Conservation (phyloP, 495 filamentous ascomycete species). For the Trichoderma gamsii region DNA sequence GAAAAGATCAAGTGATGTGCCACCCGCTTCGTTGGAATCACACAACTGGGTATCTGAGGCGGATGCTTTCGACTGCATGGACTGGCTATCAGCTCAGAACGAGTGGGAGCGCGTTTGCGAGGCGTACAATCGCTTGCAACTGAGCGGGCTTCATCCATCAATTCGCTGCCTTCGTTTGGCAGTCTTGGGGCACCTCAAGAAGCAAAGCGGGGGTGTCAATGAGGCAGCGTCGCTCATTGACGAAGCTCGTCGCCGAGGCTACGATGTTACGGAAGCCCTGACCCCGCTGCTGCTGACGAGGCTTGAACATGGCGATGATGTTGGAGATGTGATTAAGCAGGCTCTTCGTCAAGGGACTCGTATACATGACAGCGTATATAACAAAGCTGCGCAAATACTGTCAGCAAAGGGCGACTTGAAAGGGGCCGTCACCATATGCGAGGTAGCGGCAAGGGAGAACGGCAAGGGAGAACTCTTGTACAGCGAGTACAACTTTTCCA, state of each 20-base stretch:
- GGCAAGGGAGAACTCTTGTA: constrained; percentile 10
- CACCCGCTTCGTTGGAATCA: background rate
- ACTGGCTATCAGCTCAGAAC: background rate
- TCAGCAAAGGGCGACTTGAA: constrained; percentile 12
- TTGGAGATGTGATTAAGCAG: background rate
- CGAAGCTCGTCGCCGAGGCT: background rate
- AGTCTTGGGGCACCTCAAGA: background rate
- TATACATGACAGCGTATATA: constrained; percentile 15
- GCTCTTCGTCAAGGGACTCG: background rate
- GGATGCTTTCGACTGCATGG: constrained; percentile 6
- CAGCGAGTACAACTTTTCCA: constrained; percentile 16
- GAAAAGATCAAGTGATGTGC: background rate
- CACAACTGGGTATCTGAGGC: background rate
- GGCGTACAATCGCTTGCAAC: background rate
- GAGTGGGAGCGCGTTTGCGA: constrained; percentile 9
- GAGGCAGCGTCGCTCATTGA: constrained; percentile 2
- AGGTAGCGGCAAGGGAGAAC: constrained; percentile 12
- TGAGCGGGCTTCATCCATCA: background rate
- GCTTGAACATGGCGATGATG: constrained; percentile 8
- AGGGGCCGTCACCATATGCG: constrained; percentile 4
- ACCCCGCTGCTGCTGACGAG: constrained; percentile 2
- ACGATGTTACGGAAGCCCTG: background rate
- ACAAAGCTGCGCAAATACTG: constrained; percentile 8
- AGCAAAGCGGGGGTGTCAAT: background rate
- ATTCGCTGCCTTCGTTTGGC: constrained; percentile 7